A percentile compares a stretch with the other conserved stretches of the same genome.
Conservation (phyloP, 768 basidiomycete genomes). For the Russula sp. region DNA sequence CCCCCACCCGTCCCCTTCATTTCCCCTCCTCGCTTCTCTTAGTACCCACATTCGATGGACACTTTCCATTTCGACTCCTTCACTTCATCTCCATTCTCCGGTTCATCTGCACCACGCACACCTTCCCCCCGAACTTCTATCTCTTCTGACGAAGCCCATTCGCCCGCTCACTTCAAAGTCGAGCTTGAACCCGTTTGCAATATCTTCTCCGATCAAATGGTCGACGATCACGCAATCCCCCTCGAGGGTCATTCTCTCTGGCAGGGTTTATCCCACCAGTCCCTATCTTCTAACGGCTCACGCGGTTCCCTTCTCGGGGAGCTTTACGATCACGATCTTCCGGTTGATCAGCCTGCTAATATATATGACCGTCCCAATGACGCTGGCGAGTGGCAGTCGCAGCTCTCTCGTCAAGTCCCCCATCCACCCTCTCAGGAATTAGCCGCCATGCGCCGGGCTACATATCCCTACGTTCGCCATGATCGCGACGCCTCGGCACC, state of each 20-base stretch:
- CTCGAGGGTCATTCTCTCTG: constrained; percentile 36
- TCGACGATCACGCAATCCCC: constrained; percentile 35
- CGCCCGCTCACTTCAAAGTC: constrained; percentile 35
- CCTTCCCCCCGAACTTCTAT: constrained; percentile 51
- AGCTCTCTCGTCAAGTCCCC: constrained; percentile 23
- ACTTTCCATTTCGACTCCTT: constrained; percentile 48
- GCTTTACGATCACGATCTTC: constrained; percentile 55
- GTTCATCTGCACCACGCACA: constrained; percentile 64
- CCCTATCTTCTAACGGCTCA: constrained; percentile 31
- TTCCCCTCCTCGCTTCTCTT: constrained; percentile 11
- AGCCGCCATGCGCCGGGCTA: constrained; percentile 51
- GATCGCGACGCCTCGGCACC: constrained; percentile 45
- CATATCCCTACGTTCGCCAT: constrained; percentile 70
- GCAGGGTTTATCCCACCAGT: constrained; percentile 28
- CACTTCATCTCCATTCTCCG: constrained; percentile 48
- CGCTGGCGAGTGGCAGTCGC: constrained; percentile 20
- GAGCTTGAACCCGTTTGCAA: constrained; percentile 41
- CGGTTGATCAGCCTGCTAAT: constrained; percentile 28
- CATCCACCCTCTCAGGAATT: constrained; percentile 36
- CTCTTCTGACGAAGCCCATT: constrained; percentile 26
- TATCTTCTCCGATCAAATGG: constrained; percentile 43
- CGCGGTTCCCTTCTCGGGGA: constrained; percentile 59
- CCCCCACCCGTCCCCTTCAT: constrained; percentile 10
- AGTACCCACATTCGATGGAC: constrained; percentile 33
- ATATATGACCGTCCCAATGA: constrained; percentile 24